Percentiles rank a stretch among this genome's conserved stretches.
Conservation (phyloP, 2,329 filamentous ascomycete genomes). For the Botrytis medusae region DNA sequence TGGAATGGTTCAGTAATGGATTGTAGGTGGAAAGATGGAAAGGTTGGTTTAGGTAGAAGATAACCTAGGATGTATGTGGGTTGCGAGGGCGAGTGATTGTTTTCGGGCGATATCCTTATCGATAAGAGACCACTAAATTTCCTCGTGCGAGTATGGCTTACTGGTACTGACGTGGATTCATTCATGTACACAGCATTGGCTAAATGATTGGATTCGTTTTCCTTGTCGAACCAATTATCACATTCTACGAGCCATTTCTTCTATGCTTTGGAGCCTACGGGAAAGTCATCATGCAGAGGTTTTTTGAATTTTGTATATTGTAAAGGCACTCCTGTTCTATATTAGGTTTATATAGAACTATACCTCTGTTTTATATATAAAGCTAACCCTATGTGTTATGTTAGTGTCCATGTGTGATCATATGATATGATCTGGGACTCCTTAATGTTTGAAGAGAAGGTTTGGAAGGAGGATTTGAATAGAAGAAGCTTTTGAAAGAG, state of each 20-base stretch:
- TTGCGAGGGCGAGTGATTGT: conserved; percentile 2
- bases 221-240: background rate
- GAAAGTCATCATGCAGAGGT: background rate
- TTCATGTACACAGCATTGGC: background rate
- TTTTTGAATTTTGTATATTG: background rate
- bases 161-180: conserved; percentile 14
- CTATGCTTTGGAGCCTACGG: background rate
- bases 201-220: background rate
- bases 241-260: background rate
- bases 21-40: background rate
- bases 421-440: background rate
- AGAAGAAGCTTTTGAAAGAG: background rate
- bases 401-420: background rate
- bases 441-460: background rate
- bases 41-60: conserved; percentile 13
- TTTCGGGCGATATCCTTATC: conserved; percentile 17
- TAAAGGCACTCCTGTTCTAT: background rate
- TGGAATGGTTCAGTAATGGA: background rate
- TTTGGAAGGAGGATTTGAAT: background rate
- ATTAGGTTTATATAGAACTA: background rate
- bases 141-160: background rate
- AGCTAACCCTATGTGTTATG: background rate
- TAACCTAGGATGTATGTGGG: background rate
- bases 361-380: background rate
- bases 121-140: conserved; percentile 15